phyloP scores from a whole-genome alignment of 179 eudicot species.

The Patellifolia procumbens region DNA sequence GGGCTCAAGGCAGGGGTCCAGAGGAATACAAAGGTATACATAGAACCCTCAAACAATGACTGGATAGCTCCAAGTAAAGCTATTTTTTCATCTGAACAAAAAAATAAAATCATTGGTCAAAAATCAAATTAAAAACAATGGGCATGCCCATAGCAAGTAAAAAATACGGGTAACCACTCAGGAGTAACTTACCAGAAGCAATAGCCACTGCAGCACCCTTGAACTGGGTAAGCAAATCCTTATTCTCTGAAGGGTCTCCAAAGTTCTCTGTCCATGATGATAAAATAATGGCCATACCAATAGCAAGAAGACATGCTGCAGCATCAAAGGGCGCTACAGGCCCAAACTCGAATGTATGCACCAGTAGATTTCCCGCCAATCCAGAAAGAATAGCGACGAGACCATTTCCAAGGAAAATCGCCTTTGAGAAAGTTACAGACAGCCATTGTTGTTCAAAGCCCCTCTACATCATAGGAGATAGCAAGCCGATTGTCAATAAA shows the following conservation, averaged over 20 bases:
- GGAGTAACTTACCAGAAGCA: slow-evolving; percentile 70
- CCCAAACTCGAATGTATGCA: slow-evolving; percentile 73
- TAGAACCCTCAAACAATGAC: slow-evolving; percentile 95
- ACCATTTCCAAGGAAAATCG: slow-evolving; percentile 95
- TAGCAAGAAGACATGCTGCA: slow-evolving; percentile 81
- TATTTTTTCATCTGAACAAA: slow-evolving; percentile 93
- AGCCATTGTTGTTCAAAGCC: slow-evolving; percentile 95
- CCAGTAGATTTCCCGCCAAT: slow-evolving; percentile 78
- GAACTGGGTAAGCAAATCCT: slow-evolving; percentile 87
- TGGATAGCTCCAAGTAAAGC: slow-evolving; percentile 96
- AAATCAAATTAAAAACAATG: too few relatives aligned
- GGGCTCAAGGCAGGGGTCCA: slow-evolving; percentile 99
- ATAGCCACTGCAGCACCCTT: slow-evolving; percentile 94
- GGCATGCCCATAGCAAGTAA: too few relatives aligned
- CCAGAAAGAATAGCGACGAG: slow-evolving; percentile 90
- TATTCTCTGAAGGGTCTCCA: slow-evolving; percentile 95
- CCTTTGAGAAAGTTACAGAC: slow-evolving; percentile 94
- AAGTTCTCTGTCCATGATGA: slow-evolving; percentile 93
- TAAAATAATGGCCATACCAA: slow-evolving; percentile 88
- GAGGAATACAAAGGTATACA: slow-evolving; percentile 96
- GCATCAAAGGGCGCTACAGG: slow-evolving; percentile 99
- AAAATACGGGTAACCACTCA: too few relatives aligned
- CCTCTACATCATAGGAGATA: slow-evolving; percentile 57
- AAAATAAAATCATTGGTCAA: neutral
- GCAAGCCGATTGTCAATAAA: slow-evolving; percentile 6